A percentile compares a stretch with the other conserved stretches of the same genome.
Evolutionary conservation across 805 yeast genomes (phyloP).

Genomic region (Lipomyces chichibuensis): DNA sequence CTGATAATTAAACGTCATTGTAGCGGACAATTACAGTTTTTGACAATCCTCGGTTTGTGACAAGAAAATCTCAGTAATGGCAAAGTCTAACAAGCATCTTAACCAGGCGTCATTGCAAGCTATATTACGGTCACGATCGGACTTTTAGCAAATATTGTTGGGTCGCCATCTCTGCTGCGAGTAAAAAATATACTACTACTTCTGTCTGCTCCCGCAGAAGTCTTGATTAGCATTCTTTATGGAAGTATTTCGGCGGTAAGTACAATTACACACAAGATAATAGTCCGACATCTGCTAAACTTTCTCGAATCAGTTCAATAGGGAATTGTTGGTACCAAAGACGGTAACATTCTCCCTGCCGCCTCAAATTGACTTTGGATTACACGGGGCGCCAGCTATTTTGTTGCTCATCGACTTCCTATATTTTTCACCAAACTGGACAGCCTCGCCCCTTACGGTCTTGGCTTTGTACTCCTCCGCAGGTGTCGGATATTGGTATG

Average conservation of each 20-base stretch:
- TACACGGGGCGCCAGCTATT: constrained; percentile 32
- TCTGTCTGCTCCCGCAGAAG: constrained; percentile 27
- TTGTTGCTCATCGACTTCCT: constrained; percentile 23
- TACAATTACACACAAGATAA: background rate
- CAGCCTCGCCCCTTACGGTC: background rate
- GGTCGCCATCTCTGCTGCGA: constrained; percentile 12
- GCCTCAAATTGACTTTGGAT: constrained; percentile 21
- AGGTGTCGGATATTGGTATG: constrained; percentile 30
- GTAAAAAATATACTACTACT: constrained; percentile 16
- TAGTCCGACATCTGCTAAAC: background rate
- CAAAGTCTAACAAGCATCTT: background rate
- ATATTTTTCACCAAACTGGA: constrained; percentile 23
- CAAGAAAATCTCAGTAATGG: background rate
- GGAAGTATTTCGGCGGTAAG: constrained; percentile 23
- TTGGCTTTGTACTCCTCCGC: constrained; percentile 10
- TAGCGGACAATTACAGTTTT: constrained; percentile 30
- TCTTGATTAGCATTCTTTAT: constrained; percentile 24
- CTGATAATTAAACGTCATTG: background rate
- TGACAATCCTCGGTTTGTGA: constrained; percentile 29
- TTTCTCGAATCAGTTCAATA: constrained; percentile 12
- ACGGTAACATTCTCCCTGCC: constrained; percentile 17
- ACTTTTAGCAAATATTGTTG: constrained; percentile 16
- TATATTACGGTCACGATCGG: constrained; percentile 28
- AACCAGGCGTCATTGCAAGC: constrained; percentile 20
- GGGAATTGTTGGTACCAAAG: constrained; percentile 19